These are phyloP conservation scores for Hypoxylon sp. DNA, from an alignment of 2,329 filamentous ascomycete genomes.

Conservation along the genomic window DNA sequence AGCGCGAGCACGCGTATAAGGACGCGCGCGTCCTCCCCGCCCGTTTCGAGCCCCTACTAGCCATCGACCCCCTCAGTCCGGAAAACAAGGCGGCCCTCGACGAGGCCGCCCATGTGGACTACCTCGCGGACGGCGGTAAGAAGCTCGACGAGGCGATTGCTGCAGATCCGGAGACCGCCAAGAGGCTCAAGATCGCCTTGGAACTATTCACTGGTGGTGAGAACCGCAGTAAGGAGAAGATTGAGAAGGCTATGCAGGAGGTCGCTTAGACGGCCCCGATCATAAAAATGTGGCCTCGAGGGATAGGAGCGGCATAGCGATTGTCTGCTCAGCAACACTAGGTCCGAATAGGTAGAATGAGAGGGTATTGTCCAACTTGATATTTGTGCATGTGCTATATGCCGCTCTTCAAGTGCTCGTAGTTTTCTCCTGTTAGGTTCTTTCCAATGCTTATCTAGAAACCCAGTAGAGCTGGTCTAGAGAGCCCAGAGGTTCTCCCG, in stretches of 20 bases:
- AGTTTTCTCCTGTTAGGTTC: slow-evolving; percentile 13
- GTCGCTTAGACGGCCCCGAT: slow-evolving; percentile 11
- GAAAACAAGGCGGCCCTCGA: slow-evolving; percentile 57
- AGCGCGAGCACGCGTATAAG: slow-evolving; percentile 59
- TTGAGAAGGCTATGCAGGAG: slow-evolving; percentile 54
- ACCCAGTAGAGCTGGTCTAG: slow-evolving; percentile 20
- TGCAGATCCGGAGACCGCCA: slow-evolving; percentile 56
- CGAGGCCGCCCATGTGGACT: slow-evolving; percentile 58
- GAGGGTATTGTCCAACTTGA: slow-evolving; percentile 17
- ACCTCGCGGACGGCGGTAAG: slow-evolving; percentile 61
- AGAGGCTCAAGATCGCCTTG: slow-evolving; percentile 58
- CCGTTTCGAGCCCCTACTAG: slow-evolving; percentile 21
- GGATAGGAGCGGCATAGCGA: slow-evolving; percentile 5
- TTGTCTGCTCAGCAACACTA: slow-evolving; percentile 4
- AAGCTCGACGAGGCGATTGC: slow-evolving; percentile 61
- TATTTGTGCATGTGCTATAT: slow-evolving; percentile 14
- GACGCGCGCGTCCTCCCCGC: slow-evolving; percentile 43
- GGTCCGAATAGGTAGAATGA: slow-evolving; percentile 18
- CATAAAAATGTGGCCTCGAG: slow-evolving; percentile 3
- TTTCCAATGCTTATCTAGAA: slow-evolving; percentile 13
- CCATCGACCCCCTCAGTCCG: slow-evolving; percentile 60
- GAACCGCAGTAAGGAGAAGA: slow-evolving; percentile 56
- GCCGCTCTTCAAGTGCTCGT: slow-evolving; percentile 17
- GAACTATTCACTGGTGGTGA: slow-evolving; percentile 59
- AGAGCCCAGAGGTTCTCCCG: slow-evolving; percentile 4